Evolutionary conservation across 2,329 filamentous ascomycete genomes (phyloP).

Genomic region (Gaeumannomyces sp.): DNA sequence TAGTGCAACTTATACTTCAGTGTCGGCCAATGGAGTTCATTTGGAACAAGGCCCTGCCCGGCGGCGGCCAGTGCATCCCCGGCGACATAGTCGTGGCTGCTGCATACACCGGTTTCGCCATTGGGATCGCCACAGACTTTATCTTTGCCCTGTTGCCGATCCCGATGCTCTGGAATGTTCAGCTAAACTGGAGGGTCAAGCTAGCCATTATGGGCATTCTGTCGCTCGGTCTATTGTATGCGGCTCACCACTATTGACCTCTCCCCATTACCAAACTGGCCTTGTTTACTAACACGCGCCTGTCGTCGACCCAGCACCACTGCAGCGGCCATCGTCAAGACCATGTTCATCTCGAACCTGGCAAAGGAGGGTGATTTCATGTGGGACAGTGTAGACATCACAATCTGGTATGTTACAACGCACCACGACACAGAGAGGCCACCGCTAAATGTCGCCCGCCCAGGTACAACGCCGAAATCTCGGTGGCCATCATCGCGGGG

Average conservation of each 20-base stretch:
- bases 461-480: conserved; percentile 21
- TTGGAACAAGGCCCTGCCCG: conserved; percentile 17
- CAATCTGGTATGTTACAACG: conserved; percentile 19
- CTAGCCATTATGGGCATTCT: conserved; percentile 20
- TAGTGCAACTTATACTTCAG: conserved; percentile 22
- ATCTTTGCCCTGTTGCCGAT: conserved; percentile 23
- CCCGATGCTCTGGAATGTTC: conserved; percentile 23
- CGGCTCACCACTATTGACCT: too few relatives aligned
- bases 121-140: conserved; percentile 22
- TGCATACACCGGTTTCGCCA: conserved; percentile 21
- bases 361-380: conserved; percentile 23
- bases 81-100: conserved; percentile 20
- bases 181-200: conserved; percentile 23
- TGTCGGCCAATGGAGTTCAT: conserved; percentile 19
- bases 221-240: conserved; percentile 20
- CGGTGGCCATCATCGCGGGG: conserved; percentile 19
- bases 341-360: conserved; percentile 20
- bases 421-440: not conserved
- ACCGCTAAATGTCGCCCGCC: not conserved
- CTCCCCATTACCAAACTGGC: too few relatives aligned
- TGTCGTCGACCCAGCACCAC: conserved; percentile 14
- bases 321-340: conserved; percentile 21
- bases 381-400: conserved; percentile 22
- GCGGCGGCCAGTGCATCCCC: conserved; percentile 19
- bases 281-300: not conserved